phyloP scores from a whole-genome alignment of 1,139 yeast genomes.

The Geotrichum phurueaensis region DNA sequence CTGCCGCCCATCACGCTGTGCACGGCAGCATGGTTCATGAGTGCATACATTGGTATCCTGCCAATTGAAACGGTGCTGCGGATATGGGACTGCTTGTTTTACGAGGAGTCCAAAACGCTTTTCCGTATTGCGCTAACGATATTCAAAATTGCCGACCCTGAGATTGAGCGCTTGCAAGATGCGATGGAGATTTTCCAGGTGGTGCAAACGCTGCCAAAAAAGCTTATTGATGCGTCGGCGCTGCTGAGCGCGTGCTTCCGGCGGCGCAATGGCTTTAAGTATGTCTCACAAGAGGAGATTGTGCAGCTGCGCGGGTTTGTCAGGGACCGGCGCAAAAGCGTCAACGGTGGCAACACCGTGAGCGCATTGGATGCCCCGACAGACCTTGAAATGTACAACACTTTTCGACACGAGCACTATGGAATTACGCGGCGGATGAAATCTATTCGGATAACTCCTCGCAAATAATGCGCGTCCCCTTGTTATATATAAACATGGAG shows the following conservation, averaged over 20 bases:
- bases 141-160: constrained; percentile 71
- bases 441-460: neutral
- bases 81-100: constrained; percentile 92
- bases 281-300: constrained; percentile 75
- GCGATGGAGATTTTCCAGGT: constrained; percentile 85
- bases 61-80: constrained; percentile 84
- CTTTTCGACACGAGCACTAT: neutral
- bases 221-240: constrained; percentile 60
- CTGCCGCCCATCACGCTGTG: constrained; percentile 84
- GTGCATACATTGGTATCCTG: constrained; percentile 77
- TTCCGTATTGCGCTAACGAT: constrained; percentile 80
- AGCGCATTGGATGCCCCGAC: neutral
- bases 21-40: constrained; percentile 98
- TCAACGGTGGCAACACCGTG: neutral
- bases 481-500: no score
- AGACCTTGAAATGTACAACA: neutral
- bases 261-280: constrained; percentile 67
- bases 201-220: constrained; percentile 76
- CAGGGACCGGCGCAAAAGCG: constrained; percentile 38
- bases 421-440: constrained; percentile 5
- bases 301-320: constrained; percentile 73
- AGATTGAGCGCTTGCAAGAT: constrained; percentile 45
- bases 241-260: constrained; percentile 72
- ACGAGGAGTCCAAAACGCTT: constrained; percentile 82
- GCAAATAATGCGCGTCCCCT: neutral